Evolutionary conservation across 768 basidiomycete genomes (phyloP).

Genomic region (Psilocybe sp.): DNA sequence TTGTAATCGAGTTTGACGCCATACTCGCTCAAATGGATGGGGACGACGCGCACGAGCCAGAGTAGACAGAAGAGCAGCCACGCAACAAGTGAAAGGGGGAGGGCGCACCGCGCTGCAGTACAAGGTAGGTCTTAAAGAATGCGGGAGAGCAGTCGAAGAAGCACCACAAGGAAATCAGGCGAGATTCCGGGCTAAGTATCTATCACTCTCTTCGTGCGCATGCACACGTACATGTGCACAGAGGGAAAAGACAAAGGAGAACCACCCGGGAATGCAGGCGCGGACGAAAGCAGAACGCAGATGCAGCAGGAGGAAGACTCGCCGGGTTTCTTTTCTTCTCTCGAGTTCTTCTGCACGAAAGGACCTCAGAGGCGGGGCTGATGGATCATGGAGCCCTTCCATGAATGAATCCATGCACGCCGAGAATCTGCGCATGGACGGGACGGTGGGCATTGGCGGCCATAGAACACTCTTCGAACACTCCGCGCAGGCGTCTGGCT

Average conservation of each 20-base stretch:
- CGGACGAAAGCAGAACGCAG: too few relatives aligned
- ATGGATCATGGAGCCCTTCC: not conserved
- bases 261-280: too few relatives aligned
- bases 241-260: conserved; percentile 4
- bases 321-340: conserved; percentile 17
- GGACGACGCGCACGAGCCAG: conserved; percentile 1
- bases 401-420: conserved; percentile 18
- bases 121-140: conserved; percentile 20
- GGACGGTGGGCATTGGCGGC: conserved; percentile 21
- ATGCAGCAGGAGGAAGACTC: conserved; percentile 14
- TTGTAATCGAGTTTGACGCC: conserved; percentile 6
- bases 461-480: conserved; percentile 16
- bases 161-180: conserved; percentile 23
- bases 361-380: too few relatives aligned
- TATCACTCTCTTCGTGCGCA: conserved; percentile 16
- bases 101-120: too few relatives aligned
- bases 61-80: conserved; percentile 8
- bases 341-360: too few relatives aligned
- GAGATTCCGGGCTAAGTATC: conserved; percentile 11
- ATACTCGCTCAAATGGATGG: conserved; percentile 7
- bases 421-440: conserved; percentile 20
- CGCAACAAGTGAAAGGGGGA: conserved; percentile 6
- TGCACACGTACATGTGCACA: conserved; percentile 19
- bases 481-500: conserved; percentile 12
- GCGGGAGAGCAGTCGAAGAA: conserved; percentile 14